phyloP scores from a whole-genome alignment of 2,329 filamentous ascomycete genomes.

The Apiospora malaysiana region DNA sequence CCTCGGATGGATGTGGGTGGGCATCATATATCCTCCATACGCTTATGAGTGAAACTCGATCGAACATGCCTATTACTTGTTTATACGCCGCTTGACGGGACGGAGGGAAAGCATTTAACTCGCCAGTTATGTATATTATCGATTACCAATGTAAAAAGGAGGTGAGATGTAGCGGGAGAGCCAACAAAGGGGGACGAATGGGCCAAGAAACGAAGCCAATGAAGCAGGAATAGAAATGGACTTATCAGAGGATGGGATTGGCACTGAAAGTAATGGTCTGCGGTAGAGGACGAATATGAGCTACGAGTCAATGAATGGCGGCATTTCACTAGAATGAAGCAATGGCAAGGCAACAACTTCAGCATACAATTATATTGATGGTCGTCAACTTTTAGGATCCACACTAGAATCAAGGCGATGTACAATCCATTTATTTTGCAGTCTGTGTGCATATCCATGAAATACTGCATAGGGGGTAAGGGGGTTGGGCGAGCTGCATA shows the following conservation, averaged over 20 bases:
- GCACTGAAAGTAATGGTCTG: too few relatives aligned
- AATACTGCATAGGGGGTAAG: background rate
- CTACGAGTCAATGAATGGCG: background rate
- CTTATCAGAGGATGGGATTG: background rate
- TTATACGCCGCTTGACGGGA: background rate
- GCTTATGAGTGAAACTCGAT: background rate
- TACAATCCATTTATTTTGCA: conserved; percentile 17
- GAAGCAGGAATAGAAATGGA: background rate
- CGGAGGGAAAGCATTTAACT: background rate
- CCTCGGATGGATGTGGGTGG: background rate
- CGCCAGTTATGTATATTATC: background rate
- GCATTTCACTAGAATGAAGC: background rate
- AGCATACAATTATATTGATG: conserved; percentile 14
- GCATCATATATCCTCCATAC: background rate
- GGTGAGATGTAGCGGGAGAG: too few relatives aligned
- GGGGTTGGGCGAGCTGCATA: background rate
- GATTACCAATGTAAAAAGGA: background rate
- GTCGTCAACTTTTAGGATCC: background rate
- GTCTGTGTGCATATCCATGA: conserved; percentile 16
- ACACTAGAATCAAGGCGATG: background rate
- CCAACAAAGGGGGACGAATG: background rate
- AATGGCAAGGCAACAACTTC: background rate
- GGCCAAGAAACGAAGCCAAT: background rate
- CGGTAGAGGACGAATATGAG: background rate
- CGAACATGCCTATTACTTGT: too few relatives aligned